phyloP scores from a whole-genome alignment of 2,329 filamentous ascomycete genomes.

The Magnaporthiopsis poae region DNA sequence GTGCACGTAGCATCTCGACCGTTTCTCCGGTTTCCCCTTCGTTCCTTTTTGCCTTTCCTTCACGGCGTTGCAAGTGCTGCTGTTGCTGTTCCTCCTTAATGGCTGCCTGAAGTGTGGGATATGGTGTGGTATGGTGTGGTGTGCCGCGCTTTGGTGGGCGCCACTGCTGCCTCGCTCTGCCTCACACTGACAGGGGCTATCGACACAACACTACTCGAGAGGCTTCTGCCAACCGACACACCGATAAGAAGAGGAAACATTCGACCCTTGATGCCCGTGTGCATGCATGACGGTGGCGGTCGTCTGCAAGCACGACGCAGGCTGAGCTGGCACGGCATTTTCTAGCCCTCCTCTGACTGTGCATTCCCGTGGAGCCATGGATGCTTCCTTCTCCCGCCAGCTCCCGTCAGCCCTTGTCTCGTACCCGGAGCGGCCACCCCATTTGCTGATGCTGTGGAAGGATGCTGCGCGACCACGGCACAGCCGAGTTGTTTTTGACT shows the following conservation, averaged over 20 bases:
- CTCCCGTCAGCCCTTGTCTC: not conserved
- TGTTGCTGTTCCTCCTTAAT: not conserved
- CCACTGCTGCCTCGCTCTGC: not conserved
- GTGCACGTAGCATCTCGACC: not conserved
- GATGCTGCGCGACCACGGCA: not conserved
- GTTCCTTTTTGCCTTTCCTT: not conserved
- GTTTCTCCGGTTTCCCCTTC: not conserved
- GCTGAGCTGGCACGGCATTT: not conserved
- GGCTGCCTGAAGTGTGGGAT: not conserved
- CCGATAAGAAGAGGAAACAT: not conserved
- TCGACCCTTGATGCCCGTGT: not conserved
- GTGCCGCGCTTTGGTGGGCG: too few relatives aligned
- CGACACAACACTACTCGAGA: not conserved
- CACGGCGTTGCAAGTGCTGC: too few relatives aligned
- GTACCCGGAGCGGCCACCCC: not conserved
- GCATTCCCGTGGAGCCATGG: not conserved
- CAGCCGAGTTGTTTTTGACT: not conserved
- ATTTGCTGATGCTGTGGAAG: not conserved
- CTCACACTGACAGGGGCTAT: not conserved
- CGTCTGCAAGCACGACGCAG: not conserved
- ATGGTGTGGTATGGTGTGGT: too few relatives aligned
- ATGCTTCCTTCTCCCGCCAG: not conserved
- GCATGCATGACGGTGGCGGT: not conserved
- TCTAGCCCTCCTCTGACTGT: not conserved
- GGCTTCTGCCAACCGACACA: not conserved